Evolutionary conservation across 768 basidiomycete species (phyloP), one percentile per base, ranked within the genome.

Genomic region (Leccinum ochraceum): DNA sequence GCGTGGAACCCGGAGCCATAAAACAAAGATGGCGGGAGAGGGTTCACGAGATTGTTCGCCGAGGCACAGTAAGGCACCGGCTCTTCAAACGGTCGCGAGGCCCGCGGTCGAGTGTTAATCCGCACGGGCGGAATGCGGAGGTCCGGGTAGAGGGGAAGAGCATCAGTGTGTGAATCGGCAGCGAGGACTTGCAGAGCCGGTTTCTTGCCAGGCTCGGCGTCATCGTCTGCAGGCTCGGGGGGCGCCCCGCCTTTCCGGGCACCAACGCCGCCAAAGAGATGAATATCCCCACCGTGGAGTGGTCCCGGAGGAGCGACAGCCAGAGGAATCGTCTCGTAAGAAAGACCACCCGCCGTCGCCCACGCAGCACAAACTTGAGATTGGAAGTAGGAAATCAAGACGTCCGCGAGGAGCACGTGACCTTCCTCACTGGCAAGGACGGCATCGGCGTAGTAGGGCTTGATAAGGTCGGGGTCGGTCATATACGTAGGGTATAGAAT

Each of bases 1-100:
- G 84, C 84, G 61, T 83, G 80, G 96, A 96, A 99, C 6, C 97
- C 97, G 0, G 89, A 88, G 32, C 95, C 97, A 62, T 89, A 91
- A 78, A 98, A 98, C 66, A 98, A 77, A 32, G 92, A 92, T 0
- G 89, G 86, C n/a, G 96, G 96, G 0, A 98, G 81, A 1, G 97
- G 97, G 77, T 98, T 98, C 75, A 99, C 93, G 55, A 98, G 81
- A 73, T 99, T 95, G 75, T 98, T 96, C n/a, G 97, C 97, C 22
- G 88, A 89, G 0, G 93, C 94, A 74, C 97, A 98, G 78, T 83
- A 94, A 7, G 96, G 97, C 42, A 86, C 82, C 54, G 96, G 85
- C 74, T 98, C 97, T 71, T 91, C 85, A 73, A 90, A 96, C 4
- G 84, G 79, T 1, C 77, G 74, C 13, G 72, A 65, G 1, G 72